Conservation (phyloP, 495 filamentous ascomycete genomes). For the Neurospora sp. region DNA sequence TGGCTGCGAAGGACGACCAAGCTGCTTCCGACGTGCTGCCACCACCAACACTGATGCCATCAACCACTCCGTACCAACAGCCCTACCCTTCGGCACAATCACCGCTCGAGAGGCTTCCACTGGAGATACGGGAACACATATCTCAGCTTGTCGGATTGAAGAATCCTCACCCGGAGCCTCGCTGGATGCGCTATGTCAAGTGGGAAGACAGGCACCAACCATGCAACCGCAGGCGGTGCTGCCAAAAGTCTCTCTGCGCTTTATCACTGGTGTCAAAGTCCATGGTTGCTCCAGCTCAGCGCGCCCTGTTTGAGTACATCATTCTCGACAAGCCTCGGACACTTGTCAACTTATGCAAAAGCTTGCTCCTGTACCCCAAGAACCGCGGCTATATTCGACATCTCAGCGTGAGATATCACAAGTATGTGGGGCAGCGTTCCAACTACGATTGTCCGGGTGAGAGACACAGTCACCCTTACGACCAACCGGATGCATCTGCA, state of each 20-base stretch:
- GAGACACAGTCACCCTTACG: neutral
- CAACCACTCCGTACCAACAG: neutral
- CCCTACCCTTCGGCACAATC: neutral
- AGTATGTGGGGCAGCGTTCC: neutral
- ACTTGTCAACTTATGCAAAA: neutral
- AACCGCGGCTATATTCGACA: neutral
- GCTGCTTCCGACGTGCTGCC: neutral
- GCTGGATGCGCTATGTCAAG: neutral
- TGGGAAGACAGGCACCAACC: neutral
- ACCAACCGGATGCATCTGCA: neutral
- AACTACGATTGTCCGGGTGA: neutral
- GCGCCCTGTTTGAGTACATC: neutral
- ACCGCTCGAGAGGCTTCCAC: neutral
- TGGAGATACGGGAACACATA: neutral
- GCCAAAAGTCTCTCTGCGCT: neutral
- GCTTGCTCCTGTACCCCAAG: neutral
- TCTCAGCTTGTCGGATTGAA: neutral
- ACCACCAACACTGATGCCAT: neutral
- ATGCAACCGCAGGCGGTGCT: neutral
- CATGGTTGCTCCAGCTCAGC: neutral
- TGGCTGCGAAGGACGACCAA: neutral
- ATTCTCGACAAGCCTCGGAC: neutral
- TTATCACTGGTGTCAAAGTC: neutral
- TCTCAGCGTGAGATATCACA: neutral
- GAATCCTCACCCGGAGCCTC: neutral